Evolutionary conservation across 176 grass and related monocot genomes (phyloP), one percentile per base, ranked within the genome.

Genomic region (Oryza coarctata): DNA sequence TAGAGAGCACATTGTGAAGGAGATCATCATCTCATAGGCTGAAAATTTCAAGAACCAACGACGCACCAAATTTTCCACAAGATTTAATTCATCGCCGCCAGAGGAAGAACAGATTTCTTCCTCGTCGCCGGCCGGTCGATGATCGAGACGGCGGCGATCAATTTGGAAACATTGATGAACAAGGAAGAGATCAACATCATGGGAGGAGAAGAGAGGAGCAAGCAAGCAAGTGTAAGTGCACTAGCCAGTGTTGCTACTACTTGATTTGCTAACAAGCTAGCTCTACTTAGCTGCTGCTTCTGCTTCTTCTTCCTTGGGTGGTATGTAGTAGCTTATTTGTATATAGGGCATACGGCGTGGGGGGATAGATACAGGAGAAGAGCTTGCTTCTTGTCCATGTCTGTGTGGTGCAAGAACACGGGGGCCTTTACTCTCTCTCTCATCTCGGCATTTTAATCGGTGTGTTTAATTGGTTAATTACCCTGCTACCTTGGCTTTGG

Each of bases 151-250:
- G 23, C 28, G 47, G 27, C 20, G 15, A 17, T 58, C 18, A 12
- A 6, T 9, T 6, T 13, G 45, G 55, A 60, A 60, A 22, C 77
- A 71, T 71, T 83, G 55, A 77, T 78, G 62, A 36, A 72, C 20
- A 60, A 84, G 81, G 17, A 78, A 74, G 18, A 71, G 67, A 9
- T 45, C 49, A 20, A 52, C 20, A 55, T n/a, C 50, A 55, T 55
- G 50, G 50, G 7, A 63, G 73, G 65, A 29, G 33, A n/a, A n/a
- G 32, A 33, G 32, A 71, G 41, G 73, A 35, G 55, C n/a, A 68
- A 77, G 68, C 70, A 89, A 71, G 18, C 35, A 89, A 86, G 83
- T 82, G 79, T 90, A 90, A 86, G 88, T 86, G 78, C 83, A 55
- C 50, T 55, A 55, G 50, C 18, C n/a, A 82, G 78, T 55, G 74